phyloP scores from a whole-genome alignment of 495 filamentous ascomycete genomes.

The Trichoderma reesei region DNA sequence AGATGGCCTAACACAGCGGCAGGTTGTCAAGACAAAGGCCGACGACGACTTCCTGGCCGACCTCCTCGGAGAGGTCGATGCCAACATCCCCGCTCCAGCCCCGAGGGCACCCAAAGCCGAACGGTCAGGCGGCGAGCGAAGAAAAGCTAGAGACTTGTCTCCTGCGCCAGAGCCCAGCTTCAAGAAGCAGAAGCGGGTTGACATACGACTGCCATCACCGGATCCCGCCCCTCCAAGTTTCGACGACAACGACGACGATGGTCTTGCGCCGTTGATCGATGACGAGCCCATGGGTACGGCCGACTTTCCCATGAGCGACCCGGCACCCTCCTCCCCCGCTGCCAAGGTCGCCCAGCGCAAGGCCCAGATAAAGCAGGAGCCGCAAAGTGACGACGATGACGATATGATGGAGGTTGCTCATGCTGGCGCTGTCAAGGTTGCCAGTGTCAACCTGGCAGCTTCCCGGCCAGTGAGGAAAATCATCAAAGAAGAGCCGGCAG shows the following conservation, averaged over 20 bases:
- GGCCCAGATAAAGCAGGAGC: constrained; percentile 51
- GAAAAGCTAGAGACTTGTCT: constrained; percentile 70
- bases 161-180: constrained; percentile 46
- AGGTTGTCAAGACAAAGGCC: constrained; percentile 61
- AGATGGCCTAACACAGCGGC: not conserved
- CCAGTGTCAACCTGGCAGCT: constrained; percentile 78
- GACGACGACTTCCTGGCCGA: constrained; percentile 78
- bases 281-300: constrained; percentile 36
- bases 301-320: constrained; percentile 70
- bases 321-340: constrained; percentile 76
- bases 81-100: constrained; percentile 55
- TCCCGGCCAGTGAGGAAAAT: constrained; percentile 70
- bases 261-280: constrained; percentile 38
- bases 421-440: constrained; percentile 52
- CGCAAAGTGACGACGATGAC: constrained; percentile 56
- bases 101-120: constrained; percentile 43
- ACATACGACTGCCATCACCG: constrained; percentile 30
- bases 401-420: constrained; percentile 78
- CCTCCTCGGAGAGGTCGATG: constrained; percentile 82
- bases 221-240: constrained; percentile 35
- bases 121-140: constrained; percentile 56
- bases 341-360: constrained; percentile 72
- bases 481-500: constrained; percentile 53
- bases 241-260: constrained; percentile 45
- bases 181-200: constrained; percentile 42